Evolutionary conservation across 192 early-diverging fungal species (phyloP).

Genomic region (Neocallimastix lanati): DNA sequence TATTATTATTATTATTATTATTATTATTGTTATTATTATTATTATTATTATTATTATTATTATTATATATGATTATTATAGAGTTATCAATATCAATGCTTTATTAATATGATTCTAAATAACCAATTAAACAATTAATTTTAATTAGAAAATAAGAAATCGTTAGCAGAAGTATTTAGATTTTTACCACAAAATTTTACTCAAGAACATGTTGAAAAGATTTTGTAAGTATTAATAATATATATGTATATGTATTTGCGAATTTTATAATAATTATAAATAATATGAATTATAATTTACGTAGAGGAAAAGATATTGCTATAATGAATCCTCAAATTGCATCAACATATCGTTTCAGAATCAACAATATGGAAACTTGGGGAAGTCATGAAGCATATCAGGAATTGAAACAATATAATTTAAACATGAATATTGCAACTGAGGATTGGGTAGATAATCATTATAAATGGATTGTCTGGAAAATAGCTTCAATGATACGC

Average conservation of each 20-base stretch:
- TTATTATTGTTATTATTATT: no score
- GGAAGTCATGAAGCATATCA: conserved; percentile 21
- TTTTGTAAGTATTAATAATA: neutral
- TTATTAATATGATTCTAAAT: no score
- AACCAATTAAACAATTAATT: no score
- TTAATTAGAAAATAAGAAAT: neutral
- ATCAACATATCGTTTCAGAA: neutral
- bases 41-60: no score
- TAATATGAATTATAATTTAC: no score
- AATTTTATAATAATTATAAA: no score
- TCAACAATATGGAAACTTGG: conserved; percentile 12
- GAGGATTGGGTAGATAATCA: conserved; percentile 42
- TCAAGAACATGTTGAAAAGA: neutral
- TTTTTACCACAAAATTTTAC: neutral
- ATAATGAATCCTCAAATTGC: neutral
- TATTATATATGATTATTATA: no score
- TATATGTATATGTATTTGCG: no score
- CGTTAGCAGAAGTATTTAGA: neutral
- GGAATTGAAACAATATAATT: conserved; percentile 19
- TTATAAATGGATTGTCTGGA: conserved; percentile 53
- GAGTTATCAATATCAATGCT: no score
- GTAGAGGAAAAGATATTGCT: neutral
- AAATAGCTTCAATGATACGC: conserved; percentile 37
- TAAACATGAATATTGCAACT: conserved; percentile 8
- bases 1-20: no score